A percentile compares a stretch with the other conserved stretches of the same genome.
Conservation (phyloP, 2,329 filamentous ascomycete species). For the Akanthomyces muscarius region DNA sequence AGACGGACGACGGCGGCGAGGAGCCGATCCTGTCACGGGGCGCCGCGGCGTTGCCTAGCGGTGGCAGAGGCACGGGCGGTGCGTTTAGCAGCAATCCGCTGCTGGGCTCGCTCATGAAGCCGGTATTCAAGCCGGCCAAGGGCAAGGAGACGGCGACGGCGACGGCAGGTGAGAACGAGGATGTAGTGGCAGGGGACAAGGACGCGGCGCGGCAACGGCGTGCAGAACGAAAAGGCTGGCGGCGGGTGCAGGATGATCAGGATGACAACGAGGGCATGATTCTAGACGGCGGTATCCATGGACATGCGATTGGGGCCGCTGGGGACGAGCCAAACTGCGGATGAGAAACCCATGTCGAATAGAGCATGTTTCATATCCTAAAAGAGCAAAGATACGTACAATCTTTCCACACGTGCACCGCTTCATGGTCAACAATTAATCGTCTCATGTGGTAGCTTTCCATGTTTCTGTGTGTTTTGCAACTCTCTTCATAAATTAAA, state of each 20-base stretch:
- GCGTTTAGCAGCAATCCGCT: constrained; percentile 68
- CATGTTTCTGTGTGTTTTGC: not conserved
- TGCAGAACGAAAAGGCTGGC: constrained; percentile 46
- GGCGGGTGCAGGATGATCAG: constrained; percentile 57
- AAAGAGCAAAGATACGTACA: too few relatives aligned
- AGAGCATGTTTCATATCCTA: too few relatives aligned
- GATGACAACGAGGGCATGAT: constrained; percentile 57
- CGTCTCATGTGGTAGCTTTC: too few relatives aligned
- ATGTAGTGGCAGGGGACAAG: constrained; percentile 25
- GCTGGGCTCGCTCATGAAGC: constrained; percentile 60
- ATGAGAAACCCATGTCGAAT: not conserved
- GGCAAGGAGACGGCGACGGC: constrained; percentile 43
- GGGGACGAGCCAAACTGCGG: constrained; percentile 17
- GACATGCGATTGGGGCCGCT: constrained; percentile 27
- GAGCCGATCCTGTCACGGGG: constrained; percentile 20
- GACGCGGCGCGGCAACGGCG: constrained; percentile 34
- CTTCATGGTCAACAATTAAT: too few relatives aligned
- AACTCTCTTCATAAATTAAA: not conserved
- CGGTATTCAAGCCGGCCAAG: constrained; percentile 49
- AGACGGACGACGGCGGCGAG: constrained; percentile 27
- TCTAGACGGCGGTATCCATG: constrained; percentile 52
- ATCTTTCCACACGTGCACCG: too few relatives aligned
- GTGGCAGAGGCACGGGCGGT: constrained; percentile 42
- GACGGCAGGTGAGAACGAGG: not conserved
- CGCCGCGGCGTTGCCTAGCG: constrained; percentile 18